A percentile compares a stretch with the other conserved stretches of the same genome.
Evolutionary conservation across 176 grass and related monocot species (phyloP).

Genomic region (Saccharum spontaneum): DNA sequence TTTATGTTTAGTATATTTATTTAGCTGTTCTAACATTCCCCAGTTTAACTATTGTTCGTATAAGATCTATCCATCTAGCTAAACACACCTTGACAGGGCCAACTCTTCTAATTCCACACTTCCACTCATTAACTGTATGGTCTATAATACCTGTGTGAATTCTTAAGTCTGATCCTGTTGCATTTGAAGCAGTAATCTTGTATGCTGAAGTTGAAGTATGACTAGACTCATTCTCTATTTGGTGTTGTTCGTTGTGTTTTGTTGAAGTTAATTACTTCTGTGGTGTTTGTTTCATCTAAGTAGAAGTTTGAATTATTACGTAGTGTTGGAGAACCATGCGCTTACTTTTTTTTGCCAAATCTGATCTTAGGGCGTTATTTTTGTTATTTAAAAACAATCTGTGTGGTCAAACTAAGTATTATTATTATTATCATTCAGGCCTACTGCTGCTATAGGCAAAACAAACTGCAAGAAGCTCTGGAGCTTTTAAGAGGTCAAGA

Average conservation of each 20-base stretch:
- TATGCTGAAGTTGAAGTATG: not conserved
- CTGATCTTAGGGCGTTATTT: not conserved
- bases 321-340: not conserved
- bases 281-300: not conserved
- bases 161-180: constrained; percentile 7
- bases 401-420: not conserved
- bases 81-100: not conserved
- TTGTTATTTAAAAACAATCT: constrained; percentile 25
- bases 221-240: not conserved
- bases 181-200: not conserved
- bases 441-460: constrained; percentile 96
- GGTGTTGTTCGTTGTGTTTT: constrained; percentile 5
- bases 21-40: not conserved
- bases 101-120: not conserved
- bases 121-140: not conserved
- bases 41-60: not conserved
- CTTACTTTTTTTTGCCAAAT: constrained; percentile 21
- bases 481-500: constrained; percentile 62
- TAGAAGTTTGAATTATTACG: not conserved
- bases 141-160: not conserved
- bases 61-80: not conserved
- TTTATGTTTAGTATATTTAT: constrained; percentile 3
- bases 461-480: constrained; percentile 86
- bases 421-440: constrained; percentile 52
- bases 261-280: not conserved